These are phyloP conservation scores for Hypomyces rosellus DNA, from an alignment of 2,329 filamentous ascomycete species.

Conservation along the genomic window DNA sequence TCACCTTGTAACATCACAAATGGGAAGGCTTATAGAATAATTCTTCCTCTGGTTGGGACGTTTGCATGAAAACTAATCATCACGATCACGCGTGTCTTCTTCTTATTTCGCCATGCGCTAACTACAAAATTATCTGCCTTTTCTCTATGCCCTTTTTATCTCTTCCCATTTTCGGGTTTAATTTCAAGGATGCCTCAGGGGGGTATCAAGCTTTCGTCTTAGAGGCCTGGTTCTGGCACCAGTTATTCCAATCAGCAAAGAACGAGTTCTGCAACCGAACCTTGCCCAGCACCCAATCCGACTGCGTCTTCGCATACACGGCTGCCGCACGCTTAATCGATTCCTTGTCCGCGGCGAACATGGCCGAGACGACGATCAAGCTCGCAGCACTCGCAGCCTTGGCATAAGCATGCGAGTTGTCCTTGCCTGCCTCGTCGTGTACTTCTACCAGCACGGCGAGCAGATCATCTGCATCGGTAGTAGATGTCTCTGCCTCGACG, in stretches of 20 bases:
- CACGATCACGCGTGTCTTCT: not conserved
- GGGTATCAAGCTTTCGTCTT: conserved; percentile 19
- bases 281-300: conserved; percentile 50
- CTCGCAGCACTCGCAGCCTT: conserved; percentile 69
- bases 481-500: conserved; percentile 32
- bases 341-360: conserved; percentile 49
- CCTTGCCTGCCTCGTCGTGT: conserved; percentile 60
- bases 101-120: not conserved
- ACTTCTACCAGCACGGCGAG: conserved; percentile 58
- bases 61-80: not conserved
- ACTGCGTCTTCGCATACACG: conserved; percentile 58
- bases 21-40: conserved; percentile 30
- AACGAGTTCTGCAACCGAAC: conserved; percentile 58
- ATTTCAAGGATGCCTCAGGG: conserved; percentile 16
- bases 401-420: conserved; percentile 63
- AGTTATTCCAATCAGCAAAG: conserved; percentile 69
- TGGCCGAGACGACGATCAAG: conserved; percentile 57
- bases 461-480: conserved; percentile 37
- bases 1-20: conserved; percentile 30
- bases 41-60: conserved; percentile 21
- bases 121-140: not conserved
- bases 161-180: conserved; percentile 6
- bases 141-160: not conserved
- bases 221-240: conserved; percentile 51
- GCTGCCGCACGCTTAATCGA: conserved; percentile 50